phyloP scores from a whole-genome alignment of 164 flowering plant genomes.

The Macadamia tetraphylla region DNA sequence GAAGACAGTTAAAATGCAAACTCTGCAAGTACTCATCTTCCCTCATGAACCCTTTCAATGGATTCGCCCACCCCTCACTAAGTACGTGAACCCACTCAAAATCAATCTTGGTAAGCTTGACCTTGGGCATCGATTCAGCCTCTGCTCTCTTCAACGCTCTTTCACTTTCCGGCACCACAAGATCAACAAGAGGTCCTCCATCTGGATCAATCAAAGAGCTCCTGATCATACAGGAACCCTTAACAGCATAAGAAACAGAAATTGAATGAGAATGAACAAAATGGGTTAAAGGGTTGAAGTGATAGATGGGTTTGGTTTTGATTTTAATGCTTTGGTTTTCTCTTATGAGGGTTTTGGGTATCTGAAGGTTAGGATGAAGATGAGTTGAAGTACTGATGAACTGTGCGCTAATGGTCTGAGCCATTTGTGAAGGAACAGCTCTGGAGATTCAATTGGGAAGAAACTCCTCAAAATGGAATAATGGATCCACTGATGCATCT shows the following conservation, averaged over 20 bases:
- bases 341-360: neutral
- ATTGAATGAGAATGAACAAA: constrained; percentile 7
- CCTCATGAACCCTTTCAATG: constrained; percentile 89
- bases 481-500: constrained; percentile 2
- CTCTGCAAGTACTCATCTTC: constrained; percentile 87
- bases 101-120: constrained; percentile 56
- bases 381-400: constrained; percentile 5
- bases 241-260: neutral
- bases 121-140: constrained; percentile 57
- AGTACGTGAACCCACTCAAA: constrained; percentile 90
- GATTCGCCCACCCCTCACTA: constrained; percentile 97
- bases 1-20: constrained; percentile 75
- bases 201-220: constrained; percentile 91
- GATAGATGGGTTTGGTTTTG: constrained; percentile 30
- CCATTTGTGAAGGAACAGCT: constrained; percentile 23
- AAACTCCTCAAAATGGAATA: neutral
- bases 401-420: constrained; percentile 37
- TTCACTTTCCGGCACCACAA: constrained; percentile 66
- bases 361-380: constrained; percentile 8
- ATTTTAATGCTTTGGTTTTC: constrained; percentile 15
- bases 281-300: constrained; percentile 22
- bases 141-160: constrained; percentile 38
- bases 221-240: constrained; percentile 24
- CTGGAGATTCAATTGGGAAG: neutral
- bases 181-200: constrained; percentile 73